phyloP scores from a whole-genome alignment of 208 protist genomes.

The Entamoeba nuttalli region DNA sequence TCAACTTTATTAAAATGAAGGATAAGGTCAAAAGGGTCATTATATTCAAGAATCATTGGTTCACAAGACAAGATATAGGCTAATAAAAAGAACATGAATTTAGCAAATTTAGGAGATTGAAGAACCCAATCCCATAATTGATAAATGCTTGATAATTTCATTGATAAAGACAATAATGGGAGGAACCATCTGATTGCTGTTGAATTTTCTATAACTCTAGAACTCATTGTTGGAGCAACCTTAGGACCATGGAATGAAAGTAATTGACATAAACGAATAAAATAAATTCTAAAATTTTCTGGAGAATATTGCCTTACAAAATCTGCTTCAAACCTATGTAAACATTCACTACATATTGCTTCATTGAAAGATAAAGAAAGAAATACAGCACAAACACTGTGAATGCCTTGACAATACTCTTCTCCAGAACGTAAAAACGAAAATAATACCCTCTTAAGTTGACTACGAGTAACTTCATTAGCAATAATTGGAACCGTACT shows the following conservation, averaged over 20 bases:
- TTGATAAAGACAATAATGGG: not conserved
- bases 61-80: not conserved
- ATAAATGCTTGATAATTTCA: not conserved
- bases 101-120: not conserved
- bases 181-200: not conserved
- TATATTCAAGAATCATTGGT: not conserved
- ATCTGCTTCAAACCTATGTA: not conserved
- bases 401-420: not conserved
- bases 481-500: not conserved
- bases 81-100: not conserved
- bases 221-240: not conserved
- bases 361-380: not conserved
- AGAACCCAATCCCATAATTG: not conserved
- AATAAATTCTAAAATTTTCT: not conserved
- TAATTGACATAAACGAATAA: not conserved
- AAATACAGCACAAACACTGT: not conserved
- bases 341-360: not conserved
- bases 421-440: not conserved
- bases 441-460: not conserved
- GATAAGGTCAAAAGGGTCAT: not conserved
- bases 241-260: not conserved
- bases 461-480: not conserved
- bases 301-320: not conserved
- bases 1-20: not conserved
- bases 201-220: not conserved